Conservation (phyloP, 1,284 basidiomycete species). For the Prillingera fragicola region DNA sequence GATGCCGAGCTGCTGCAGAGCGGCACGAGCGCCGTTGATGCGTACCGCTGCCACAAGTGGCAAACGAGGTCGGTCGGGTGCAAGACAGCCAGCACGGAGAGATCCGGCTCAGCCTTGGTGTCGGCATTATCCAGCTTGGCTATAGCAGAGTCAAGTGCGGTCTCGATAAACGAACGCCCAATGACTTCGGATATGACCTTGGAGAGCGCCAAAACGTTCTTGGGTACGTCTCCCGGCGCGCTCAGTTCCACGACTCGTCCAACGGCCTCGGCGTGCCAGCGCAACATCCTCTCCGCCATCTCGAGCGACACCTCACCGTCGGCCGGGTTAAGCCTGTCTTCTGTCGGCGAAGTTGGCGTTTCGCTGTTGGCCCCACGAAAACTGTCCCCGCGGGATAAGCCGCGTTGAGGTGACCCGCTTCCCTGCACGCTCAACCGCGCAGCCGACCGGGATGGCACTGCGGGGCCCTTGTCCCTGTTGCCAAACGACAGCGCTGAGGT, state of each 20-base stretch:
- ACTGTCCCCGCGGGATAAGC: slow-evolving; percentile 2
- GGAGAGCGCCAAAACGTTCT: slow-evolving; percentile 79
- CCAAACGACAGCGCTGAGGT: slow-evolving; percentile 15
- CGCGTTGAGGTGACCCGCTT: slow-evolving; percentile 6
- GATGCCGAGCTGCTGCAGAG: slow-evolving; percentile 81
- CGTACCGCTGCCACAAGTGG: slow-evolving; percentile 96
- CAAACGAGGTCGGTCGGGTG: slow-evolving; percentile 79
- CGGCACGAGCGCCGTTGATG: slow-evolving; percentile 83
- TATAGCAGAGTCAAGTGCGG: slow-evolving; percentile 78
- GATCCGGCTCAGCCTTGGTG: slow-evolving; percentile 68
- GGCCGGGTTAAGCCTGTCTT: slow-evolving; percentile 52
- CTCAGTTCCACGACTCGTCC: slow-evolving; percentile 87
- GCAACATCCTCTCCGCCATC: slow-evolving; percentile 79
- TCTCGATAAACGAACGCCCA: slow-evolving; percentile 79
- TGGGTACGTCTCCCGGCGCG: slow-evolving; percentile 74
- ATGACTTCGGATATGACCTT: slow-evolving; percentile 85
- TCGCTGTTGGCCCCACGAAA: slow-evolving; percentile 1
- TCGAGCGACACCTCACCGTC: slow-evolving; percentile 73
- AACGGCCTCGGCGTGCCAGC: slow-evolving; percentile 93
- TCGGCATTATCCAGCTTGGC: slow-evolving; percentile 69
- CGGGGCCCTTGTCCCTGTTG: no score
- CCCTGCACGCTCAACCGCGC: slow-evolving; percentile 1
- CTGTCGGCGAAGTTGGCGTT: slow-evolving; percentile 3
- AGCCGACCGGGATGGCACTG: no score
- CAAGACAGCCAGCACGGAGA: slow-evolving; percentile 65